Conservation (phyloP, 441 rosid genomes). For the Gossypium laxum region DNA sequence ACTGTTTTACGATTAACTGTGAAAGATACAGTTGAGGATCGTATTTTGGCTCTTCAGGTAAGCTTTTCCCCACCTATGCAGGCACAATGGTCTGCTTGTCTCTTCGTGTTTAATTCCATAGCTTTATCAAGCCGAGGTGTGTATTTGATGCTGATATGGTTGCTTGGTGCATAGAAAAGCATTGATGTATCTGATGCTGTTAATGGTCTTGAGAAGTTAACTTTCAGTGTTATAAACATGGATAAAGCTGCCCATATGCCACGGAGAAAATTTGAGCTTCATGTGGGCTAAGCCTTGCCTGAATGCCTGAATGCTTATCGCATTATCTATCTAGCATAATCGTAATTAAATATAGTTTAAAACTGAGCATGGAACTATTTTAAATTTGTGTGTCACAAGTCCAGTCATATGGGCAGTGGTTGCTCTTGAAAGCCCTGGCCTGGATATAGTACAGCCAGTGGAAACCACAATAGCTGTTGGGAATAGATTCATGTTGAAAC, state of each 20-base stretch:
- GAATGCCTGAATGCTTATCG: neutral
- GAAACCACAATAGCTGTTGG: neutral
- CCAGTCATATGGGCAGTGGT: neutral
- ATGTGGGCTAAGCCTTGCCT: neutral
- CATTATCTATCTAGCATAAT: neutral
- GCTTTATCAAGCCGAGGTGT: neutral
- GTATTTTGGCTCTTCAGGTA: constrained; percentile 76
- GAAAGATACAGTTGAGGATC: constrained; percentile 82
- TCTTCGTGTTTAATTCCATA: neutral
- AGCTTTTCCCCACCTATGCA: neutral
- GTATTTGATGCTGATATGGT: neutral
- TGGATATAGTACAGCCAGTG: neutral
- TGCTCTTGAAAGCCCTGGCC: neutral
- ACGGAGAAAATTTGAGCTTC: neutral
- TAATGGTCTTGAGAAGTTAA: neutral
- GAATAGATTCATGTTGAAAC: neutral
- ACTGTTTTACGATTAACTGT: constrained; percentile 75
- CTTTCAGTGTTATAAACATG: neutral
- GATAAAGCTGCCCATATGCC: neutral
- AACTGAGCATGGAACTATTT: neutral
- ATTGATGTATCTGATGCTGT: neutral
- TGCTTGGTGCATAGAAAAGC: neutral
- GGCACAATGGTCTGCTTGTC: neutral
- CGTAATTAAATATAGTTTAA: neutral
- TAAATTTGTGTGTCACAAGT: neutral